Conservation (phyloP, 352 stramenopile species). For the Globisporangium okanoganense region DNA sequence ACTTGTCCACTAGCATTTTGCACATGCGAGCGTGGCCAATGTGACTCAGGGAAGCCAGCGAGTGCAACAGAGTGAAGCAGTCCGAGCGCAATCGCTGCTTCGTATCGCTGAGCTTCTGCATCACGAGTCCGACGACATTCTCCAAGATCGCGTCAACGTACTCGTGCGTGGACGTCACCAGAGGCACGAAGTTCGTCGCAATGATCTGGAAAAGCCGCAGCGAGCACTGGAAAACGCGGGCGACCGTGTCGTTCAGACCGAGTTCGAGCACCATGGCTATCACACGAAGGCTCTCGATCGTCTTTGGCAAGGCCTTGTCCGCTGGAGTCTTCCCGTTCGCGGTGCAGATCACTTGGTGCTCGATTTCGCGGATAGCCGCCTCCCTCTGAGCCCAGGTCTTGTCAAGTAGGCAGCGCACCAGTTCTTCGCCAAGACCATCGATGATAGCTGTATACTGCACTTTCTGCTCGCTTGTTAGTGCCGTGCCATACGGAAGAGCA, state of each 20-base stretch:
- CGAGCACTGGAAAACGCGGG: slow-evolving; percentile 75
- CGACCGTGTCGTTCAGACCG: slow-evolving; percentile 70
- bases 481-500: slow-evolving; percentile 64
- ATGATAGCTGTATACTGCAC: slow-evolving; percentile 47
- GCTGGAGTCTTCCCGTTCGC: slow-evolving; percentile 35
- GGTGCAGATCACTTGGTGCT: slow-evolving; percentile 58
- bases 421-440: slow-evolving; percentile 52
- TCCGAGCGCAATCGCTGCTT: slow-evolving; percentile 73
- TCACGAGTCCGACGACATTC: slow-evolving; percentile 49
- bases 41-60: slow-evolving; percentile 49
- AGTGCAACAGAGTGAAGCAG: slow-evolving; percentile 67
- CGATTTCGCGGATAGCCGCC: slow-evolving; percentile 66
- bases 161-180: slow-evolving; percentile 38
- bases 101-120: slow-evolving; percentile 75
- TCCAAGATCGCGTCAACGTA: slow-evolving; percentile 60
- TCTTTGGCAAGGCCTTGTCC: slow-evolving; percentile 52
- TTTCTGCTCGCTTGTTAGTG: slow-evolving; percentile 59
- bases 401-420: slow-evolving; percentile 77
- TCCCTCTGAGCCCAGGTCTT: slow-evolving; percentile 79
- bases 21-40: slow-evolving; percentile 61
- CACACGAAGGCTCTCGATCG: slow-evolving; percentile 50
- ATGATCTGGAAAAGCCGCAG: slow-evolving; percentile 68
- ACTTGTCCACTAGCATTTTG: slow-evolving; percentile 60
- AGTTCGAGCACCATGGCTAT: slow-evolving; percentile 58
- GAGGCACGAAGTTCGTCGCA: slow-evolving; percentile 63